A percentile compares a stretch with the other conserved stretches of the same genome.
Evolutionary conservation across 495 filamentous ascomycete genomes (phyloP).

Genomic region (Aspergillus conjunctus): DNA sequence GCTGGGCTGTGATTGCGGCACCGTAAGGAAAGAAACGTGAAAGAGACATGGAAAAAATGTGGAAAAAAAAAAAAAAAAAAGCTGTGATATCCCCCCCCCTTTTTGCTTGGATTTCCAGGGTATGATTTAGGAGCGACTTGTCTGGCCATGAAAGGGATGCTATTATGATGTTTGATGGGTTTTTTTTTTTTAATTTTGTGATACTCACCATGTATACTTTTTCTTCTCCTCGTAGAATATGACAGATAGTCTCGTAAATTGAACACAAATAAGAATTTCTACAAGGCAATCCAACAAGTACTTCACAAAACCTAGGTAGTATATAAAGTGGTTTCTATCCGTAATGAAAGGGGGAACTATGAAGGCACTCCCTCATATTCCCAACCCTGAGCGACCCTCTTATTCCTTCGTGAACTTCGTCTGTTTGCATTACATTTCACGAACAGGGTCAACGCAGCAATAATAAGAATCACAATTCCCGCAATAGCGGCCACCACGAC

Average conservation of each 20-base stretch:
- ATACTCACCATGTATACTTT: slow-evolving; percentile 15
- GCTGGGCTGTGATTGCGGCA: slow-evolving; percentile 39
- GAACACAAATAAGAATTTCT: background rate
- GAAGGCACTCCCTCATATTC: slow-evolving; percentile 69
- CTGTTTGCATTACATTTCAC: slow-evolving; percentile 66
- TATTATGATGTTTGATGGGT: background rate
- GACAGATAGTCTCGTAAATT: slow-evolving; percentile 15
- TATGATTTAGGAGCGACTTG: slow-evolving; percentile 1
- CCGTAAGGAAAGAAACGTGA: background rate
- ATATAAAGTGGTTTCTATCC: background rate
- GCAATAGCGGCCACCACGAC: slow-evolving; percentile 64
- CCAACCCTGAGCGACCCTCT: slow-evolving; percentile 58
- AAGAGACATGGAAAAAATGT: background rate
- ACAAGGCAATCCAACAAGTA: background rate
- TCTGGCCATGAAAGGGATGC: slow-evolving; percentile 3
- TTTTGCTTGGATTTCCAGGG: background rate
- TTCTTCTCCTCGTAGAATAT: slow-evolving; percentile 17
- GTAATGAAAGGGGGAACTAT: slow-evolving; percentile 18
- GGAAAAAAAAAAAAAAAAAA: slow-evolving; percentile 4
- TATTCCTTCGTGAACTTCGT: slow-evolving; percentile 51
- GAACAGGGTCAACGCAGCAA: slow-evolving; percentile 61
- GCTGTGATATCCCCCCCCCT: background rate
- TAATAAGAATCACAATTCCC: slow-evolving; percentile 58
- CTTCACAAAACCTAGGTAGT: background rate
- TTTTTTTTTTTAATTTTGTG: slow-evolving; percentile 11